Percentiles rank a stretch among this genome's conserved stretches.
These are phyloP conservation scores for Scedosporium boydii DNA, from an alignment of 2,329 filamentous ascomycete species.

Conservation along the genomic window DNA sequence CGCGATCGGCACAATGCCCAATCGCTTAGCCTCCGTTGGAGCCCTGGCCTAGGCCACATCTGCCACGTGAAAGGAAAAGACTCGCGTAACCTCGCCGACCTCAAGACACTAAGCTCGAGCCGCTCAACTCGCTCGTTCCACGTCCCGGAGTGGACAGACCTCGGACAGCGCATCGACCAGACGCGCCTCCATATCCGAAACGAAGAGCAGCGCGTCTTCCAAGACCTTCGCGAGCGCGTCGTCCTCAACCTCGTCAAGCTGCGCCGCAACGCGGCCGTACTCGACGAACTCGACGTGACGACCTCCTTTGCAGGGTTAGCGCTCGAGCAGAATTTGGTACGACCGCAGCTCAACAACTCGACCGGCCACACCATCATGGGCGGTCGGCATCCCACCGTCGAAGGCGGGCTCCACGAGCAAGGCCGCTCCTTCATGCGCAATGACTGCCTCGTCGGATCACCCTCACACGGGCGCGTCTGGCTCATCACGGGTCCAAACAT, in stretches of 20 bases:
- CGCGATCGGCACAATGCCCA: conserved; percentile 50
- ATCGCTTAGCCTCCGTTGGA: conserved; percentile 74
- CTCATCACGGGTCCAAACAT: conserved; percentile 85
- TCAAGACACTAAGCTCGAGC: conserved; percentile 60
- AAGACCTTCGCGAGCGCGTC: conserved; percentile 62
- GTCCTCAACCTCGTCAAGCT: conserved; percentile 76
- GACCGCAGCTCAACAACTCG: conserved; percentile 60
- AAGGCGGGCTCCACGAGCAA: conserved; percentile 67
- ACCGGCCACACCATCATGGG: conserved; percentile 68
- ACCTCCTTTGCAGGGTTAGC: conserved; percentile 79
- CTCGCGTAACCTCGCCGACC: conserved; percentile 26
- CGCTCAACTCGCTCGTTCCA: conserved; percentile 82
- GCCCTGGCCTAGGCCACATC: conserved; percentile 77
- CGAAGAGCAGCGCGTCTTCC: conserved; percentile 78
- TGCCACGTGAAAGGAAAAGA: conserved; percentile 85
- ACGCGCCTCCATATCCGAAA: conserved; percentile 65
- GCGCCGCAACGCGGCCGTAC: conserved; percentile 77
- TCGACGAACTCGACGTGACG: conserved; percentile 88
- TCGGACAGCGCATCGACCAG: conserved; percentile 74
- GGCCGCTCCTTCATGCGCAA: conserved; percentile 78
- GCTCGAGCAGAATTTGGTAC: conserved; percentile 59
- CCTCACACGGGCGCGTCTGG: conserved; percentile 54
- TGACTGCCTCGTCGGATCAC: conserved; percentile 71
- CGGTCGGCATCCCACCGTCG: conserved; percentile 87
- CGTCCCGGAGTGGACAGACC: conserved; percentile 69